Conservation (phyloP, 257 asterid species). For the Solanum medicagineum region DNA sequence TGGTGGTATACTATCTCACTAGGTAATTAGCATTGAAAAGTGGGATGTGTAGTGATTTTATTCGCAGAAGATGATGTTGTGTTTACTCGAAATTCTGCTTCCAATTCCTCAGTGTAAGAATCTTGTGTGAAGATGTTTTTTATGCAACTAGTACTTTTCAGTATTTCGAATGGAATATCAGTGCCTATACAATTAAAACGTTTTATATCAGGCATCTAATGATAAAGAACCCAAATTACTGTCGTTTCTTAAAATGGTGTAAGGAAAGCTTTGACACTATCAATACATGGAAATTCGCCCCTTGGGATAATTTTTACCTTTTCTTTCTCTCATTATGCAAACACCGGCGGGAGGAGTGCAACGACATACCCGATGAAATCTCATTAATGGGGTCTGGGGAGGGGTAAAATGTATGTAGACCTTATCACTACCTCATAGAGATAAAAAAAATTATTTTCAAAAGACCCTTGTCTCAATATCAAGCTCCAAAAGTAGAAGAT, state of each 20-base stretch:
- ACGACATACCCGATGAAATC: no score
- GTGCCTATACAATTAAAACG: background rate
- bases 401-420: no score
- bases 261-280: background rate
- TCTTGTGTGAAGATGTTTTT: background rate
- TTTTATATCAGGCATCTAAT: background rate
- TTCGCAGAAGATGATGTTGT: background rate
- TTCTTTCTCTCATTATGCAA: no score
- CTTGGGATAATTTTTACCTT: no score
- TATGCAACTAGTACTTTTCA: background rate
- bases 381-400: no score
- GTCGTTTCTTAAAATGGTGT: background rate
- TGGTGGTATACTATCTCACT: constrained; percentile 71
- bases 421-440: no score
- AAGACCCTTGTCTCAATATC: no score
- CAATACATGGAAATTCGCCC: no score
- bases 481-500: no score
- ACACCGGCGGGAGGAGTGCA: no score
- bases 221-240: background rate
- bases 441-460: no score
- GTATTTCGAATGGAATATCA: background rate
- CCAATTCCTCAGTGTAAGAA: background rate
- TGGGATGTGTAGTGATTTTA: background rate
- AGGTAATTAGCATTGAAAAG: constrained; percentile 26
- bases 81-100: background rate